Base-by-base conservation (phyloP, 805 yeast species). In the Wickerhamomyces rabaulensis region DNA sequence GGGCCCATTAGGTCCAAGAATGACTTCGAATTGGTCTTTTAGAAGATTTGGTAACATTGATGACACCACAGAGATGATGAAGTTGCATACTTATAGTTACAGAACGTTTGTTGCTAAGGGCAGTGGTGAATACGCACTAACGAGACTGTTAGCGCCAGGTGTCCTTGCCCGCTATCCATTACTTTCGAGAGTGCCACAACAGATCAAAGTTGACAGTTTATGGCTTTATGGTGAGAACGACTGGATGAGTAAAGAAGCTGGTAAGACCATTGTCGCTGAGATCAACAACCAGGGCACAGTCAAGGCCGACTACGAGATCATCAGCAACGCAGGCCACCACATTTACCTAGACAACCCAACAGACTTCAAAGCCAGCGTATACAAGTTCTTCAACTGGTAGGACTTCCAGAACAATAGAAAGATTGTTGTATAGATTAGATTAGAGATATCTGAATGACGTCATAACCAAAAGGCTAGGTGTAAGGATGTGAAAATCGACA, bases 181-280 rank as follows among this genome's bases (percentile, higher is more conserved):
- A 39, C 52, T 77, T 27, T 82, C 77, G 51, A 69, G 87, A 54
- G 62, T 73, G 53, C 80, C 70, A 15, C 65, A 52, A 41, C 62
- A 71, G 42, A 57, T 49, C 52, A 48, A 54, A 39, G 51, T 54
- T 27, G 56, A 58, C 6, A 47, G 57, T 13, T 60, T 80, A 26
- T 80, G 85, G 82, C 51, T 81, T 21, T 82, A 82, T 55, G 89
- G 89, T 9, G 87, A 81, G 49, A 66, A 63, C 35, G 89, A 82
- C 60, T 82, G 89, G 89, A 82, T 82, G 88, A 77, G 78, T 50
- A 76, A 71, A 44, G 72, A 69, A 40, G 85, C 83, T 12, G 89
- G 89, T 3, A 59, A 67, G 36, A 66, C 72, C 35, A 67, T 70
- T 44, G 71, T 68, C 15, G 58, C 66, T 12, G 63, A 62, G 40